Percentiles rank a stretch among this genome's conserved stretches.
phyloP scores from a whole-genome alignment of 306 rosid species.

The Trifolium repens region DNA sequence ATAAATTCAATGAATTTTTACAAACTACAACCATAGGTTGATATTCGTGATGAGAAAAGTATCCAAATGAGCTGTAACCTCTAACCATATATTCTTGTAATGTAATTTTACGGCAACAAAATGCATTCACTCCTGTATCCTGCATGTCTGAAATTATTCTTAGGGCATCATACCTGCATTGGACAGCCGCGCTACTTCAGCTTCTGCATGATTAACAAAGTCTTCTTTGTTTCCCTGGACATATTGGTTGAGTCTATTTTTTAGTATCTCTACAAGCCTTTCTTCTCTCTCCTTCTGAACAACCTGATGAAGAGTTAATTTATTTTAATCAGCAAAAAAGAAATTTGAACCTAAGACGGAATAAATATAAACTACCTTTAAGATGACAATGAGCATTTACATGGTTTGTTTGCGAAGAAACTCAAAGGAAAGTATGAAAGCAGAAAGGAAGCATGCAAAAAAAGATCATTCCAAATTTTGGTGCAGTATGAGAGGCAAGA shows the following conservation, averaged over 20 bases:
- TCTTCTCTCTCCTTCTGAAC: conserved; percentile 98
- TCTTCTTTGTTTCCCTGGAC: conserved; percentile 86
- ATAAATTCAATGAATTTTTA: conserved; percentile 18
- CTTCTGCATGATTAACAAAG: conserved; percentile 68
- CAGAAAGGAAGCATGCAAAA: not conserved
- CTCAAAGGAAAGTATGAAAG: not conserved
- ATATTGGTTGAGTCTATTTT: conserved; percentile 76
- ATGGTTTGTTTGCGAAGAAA: not conserved
- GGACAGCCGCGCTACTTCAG: conserved; percentile 86
- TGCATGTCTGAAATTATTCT: conserved; percentile 20
- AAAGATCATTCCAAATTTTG: too few relatives aligned
- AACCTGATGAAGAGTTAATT: conserved; percentile 58
- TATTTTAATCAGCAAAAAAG: conserved; percentile 35
- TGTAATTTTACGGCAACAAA: conserved; percentile 32
- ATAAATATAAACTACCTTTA: conserved; percentile 11
- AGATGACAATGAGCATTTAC: conserved; percentile 5
- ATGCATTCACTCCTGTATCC: conserved; percentile 4
- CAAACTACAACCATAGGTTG: not conserved
- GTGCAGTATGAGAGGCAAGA: too few relatives aligned
- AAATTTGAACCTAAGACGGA: conserved; percentile 32
- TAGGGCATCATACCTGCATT: conserved; percentile 73
- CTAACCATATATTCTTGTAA: conserved; percentile 29
- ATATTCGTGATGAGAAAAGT: conserved; percentile 17
- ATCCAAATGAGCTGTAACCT: conserved; percentile 28
- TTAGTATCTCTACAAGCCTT: conserved; percentile 75